Percentiles rank a stretch among this genome's conserved stretches.
Evolutionary conservation across 176 grass and related monocot genomes (phyloP).

Genomic region (Zoysia pacifica): DNA sequence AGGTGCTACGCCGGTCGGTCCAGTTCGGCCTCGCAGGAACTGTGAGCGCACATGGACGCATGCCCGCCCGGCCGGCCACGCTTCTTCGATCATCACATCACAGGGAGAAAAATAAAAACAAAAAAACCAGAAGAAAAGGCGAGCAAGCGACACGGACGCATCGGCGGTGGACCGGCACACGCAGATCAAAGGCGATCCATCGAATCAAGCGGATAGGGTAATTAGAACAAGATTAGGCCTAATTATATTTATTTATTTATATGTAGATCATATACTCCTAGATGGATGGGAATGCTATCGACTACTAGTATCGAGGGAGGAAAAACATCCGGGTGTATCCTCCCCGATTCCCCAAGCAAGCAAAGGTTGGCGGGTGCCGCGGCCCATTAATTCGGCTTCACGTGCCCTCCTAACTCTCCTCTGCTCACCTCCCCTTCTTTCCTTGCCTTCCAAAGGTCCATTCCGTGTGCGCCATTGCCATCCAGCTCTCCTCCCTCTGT

Average conservation of each 20-base stretch:
- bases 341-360: neutral
- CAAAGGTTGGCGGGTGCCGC: conserved; percentile 27
- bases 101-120: too few species aligned
- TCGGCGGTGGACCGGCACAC: too few species aligned
- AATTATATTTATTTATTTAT: too few species aligned
- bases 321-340: neutral
- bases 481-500: neutral
- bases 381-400: conserved; percentile 68
- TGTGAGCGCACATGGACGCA: conserved; percentile 8
- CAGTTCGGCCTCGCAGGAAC: neutral
- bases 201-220: too few species aligned
- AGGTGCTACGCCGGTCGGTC: neutral
- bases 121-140: neutral
- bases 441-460: neutral
- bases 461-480: conserved; percentile 42
- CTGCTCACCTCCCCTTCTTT: too few species aligned
- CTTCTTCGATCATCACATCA: too few species aligned
- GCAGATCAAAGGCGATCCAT: too few species aligned
- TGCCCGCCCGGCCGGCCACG: too few species aligned
- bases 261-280: too few species aligned
- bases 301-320: neutral
- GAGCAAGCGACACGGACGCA: neutral
- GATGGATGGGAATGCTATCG: too few species aligned
- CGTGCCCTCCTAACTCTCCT: conserved; percentile 49
- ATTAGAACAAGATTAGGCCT: neutral